Evolutionary conservation across 2,329 filamentous ascomycete species (phyloP).

Genomic region (Fusarium temperatum): DNA sequence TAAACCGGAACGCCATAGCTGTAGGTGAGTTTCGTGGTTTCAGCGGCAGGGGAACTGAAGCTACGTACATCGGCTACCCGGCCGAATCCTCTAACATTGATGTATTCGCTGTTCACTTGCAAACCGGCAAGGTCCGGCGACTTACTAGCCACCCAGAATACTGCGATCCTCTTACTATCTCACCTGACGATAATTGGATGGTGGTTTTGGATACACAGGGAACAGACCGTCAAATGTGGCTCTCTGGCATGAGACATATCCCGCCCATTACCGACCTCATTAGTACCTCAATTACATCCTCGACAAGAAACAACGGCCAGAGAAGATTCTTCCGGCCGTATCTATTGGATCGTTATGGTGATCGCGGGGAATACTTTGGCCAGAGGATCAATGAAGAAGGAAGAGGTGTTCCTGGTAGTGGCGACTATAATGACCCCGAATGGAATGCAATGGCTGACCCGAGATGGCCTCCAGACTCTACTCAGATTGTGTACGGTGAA

Average conservation of each 20-base stretch:
- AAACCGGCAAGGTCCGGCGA: slow-evolving; percentile 51
- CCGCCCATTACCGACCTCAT: slow-evolving; percentile 53
- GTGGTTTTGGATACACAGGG: slow-evolving; percentile 55
- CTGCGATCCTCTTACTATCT: slow-evolving; percentile 53
- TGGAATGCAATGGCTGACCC: slow-evolving; percentile 60
- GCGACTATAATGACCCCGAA: slow-evolving; percentile 53
- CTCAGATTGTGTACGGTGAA: slow-evolving; percentile 54
- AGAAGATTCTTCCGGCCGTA: slow-evolving; percentile 57
- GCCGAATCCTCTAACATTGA: slow-evolving; percentile 57
- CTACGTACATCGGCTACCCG: slow-evolving; percentile 52
- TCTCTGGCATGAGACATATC: slow-evolving; percentile 51
- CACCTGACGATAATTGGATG: slow-evolving; percentile 54
- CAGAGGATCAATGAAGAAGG: slow-evolving; percentile 53
- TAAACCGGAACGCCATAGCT: neutral
- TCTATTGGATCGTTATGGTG: slow-evolving; percentile 55
- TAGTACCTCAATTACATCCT: slow-evolving; percentile 44
- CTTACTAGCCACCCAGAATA: slow-evolving; percentile 56
- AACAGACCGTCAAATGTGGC: slow-evolving; percentile 52
- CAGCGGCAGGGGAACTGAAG: slow-evolving; percentile 51
- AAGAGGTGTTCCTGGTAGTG: slow-evolving; percentile 38
- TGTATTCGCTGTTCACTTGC: slow-evolving; percentile 52
- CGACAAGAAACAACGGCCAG: slow-evolving; percentile 56
- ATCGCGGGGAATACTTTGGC: slow-evolving; percentile 56
- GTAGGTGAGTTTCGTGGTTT: slow-evolving; percentile 58
- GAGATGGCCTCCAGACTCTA: slow-evolving; percentile 52